These are phyloP conservation scores for Simplicillium aogashimaense DNA, from an alignment of 2,329 filamentous ascomycete species.

Conservation along the genomic window DNA sequence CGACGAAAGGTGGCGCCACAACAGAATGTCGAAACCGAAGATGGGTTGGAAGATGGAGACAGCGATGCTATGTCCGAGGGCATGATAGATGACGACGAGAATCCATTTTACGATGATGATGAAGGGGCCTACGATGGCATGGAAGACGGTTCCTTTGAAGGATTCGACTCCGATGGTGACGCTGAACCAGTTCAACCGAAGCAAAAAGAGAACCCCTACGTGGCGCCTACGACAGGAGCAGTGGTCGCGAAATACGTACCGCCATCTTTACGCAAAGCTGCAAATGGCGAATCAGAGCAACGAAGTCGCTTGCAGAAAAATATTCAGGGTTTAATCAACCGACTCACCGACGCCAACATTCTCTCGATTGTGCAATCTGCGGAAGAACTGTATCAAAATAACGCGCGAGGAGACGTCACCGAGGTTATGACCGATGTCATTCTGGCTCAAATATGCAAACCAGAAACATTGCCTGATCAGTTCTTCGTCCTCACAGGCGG, in stretches of 20 bases:
- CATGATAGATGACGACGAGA: constrained; percentile 23
- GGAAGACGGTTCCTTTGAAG: constrained; percentile 24
- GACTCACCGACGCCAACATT: constrained; percentile 84
- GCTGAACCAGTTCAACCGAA: constrained; percentile 28
- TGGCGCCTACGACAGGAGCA: constrained; percentile 52
- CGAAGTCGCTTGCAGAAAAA: constrained; percentile 65
- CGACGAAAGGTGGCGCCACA: constrained; percentile 32
- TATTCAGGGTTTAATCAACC: constrained; percentile 81
- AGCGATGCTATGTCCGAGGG: constrained; percentile 13
- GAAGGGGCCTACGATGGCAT: constrained; percentile 13
- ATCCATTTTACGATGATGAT: constrained; percentile 17
- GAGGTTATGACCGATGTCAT: constrained; percentile 69
- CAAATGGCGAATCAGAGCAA: constrained; percentile 55
- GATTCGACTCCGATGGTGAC: constrained; percentile 24
- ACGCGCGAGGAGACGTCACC: constrained; percentile 83
- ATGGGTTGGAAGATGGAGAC: constrained; percentile 16
- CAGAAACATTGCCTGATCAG: constrained; percentile 70
- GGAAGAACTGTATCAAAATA: constrained; percentile 71
- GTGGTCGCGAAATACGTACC: constrained; percentile 71
- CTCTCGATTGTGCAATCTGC: constrained; percentile 74
- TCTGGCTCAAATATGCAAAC: constrained; percentile 69
- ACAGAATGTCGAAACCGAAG: constrained; percentile 16
- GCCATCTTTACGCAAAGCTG: constrained; percentile 63
- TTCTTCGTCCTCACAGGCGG: constrained; percentile 86
- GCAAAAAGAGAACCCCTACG: constrained; percentile 76